phyloP scores from a whole-genome alignment of 192 early-diverging fungal species.

The Diversispora epigaea region DNA sequence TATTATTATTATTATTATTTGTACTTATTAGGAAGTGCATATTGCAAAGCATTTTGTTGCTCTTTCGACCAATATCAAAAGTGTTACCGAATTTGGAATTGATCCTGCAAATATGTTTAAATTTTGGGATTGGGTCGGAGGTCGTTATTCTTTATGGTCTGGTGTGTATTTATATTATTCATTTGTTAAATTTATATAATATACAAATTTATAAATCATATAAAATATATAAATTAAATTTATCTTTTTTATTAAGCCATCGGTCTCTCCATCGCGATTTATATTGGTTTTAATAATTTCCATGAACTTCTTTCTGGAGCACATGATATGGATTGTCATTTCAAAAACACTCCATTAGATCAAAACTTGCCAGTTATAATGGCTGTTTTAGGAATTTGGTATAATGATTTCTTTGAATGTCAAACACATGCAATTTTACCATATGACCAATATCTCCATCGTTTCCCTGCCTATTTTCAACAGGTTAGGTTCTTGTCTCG shows the following conservation, averaged over 20 bases:
- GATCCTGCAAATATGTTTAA: no score
- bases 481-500: conserved; percentile 50
- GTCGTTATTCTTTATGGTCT: conserved; percentile 98
- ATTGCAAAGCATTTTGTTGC: no score
- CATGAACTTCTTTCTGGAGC: conserved; percentile 83
- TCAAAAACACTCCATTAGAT: conserved; percentile 85
- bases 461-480: conserved; percentile 99
- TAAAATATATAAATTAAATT: no score
- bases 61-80: no score
- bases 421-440: conserved; percentile 93
- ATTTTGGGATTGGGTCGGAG: no score
- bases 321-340: conserved; percentile 97
- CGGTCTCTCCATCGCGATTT: conserved; percentile 94
- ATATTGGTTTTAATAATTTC: conserved; percentile 95
- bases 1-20: no score
- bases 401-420: conserved; percentile 98
- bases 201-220: not conserved
- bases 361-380: conserved; percentile 92
- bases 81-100: no score
- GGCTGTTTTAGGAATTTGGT: conserved; percentile 90
- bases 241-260: conserved; percentile 73
- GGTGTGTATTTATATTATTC: not conserved
- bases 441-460: conserved; percentile 98
- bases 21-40: no score
- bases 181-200: not conserved